These are phyloP conservation scores for Penicillium nucicola DNA, from an alignment of 495 filamentous ascomycete species.

Conservation along the genomic window DNA sequence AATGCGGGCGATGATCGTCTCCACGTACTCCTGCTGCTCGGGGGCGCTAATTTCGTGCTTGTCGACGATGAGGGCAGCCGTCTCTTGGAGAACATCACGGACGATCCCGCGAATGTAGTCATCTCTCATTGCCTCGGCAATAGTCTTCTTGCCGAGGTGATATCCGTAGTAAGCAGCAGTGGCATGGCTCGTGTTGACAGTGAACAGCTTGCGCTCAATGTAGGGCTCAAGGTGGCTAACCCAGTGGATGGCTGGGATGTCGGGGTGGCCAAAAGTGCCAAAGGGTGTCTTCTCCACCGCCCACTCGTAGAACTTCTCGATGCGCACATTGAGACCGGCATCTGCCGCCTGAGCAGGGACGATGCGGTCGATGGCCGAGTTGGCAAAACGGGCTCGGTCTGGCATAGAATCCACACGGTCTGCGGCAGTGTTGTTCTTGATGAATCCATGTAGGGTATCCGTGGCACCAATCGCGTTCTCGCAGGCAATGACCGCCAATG, in stretches of 20 bases:
- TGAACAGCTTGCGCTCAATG: conserved; percentile 99
- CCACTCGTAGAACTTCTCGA: conserved; percentile 99
- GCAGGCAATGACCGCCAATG: conserved; percentile 90
- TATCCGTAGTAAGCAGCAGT: conserved; percentile 96
- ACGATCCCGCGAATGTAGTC: conserved; percentile 70
- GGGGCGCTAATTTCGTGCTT: conserved; percentile 76
- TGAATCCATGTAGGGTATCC: conserved; percentile 73
- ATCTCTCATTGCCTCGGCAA: conserved; percentile 78
- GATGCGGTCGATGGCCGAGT: conserved; percentile 97
- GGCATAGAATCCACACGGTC: conserved; percentile 57
- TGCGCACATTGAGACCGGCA: conserved; percentile 81
- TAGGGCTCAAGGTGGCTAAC: conserved; percentile 88
- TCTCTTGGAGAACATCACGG: conserved; percentile 72
- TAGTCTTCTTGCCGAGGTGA: conserved; percentile 73
- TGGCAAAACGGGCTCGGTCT: conserved; percentile 78
- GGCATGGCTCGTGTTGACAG: conserved; percentile 96
- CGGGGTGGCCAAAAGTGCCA: conserved; percentile 57
- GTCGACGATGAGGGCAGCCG: conserved; percentile 73
- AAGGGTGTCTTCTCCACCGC: conserved; percentile 87
- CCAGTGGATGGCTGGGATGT: conserved; percentile 86
- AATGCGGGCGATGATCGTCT: conserved; percentile 89
- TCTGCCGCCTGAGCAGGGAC: conserved; percentile 81
- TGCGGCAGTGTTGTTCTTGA: conserved; percentile 68
- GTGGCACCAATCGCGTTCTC: conserved; percentile 96
- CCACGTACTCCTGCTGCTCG: conserved; percentile 85